Conservation (phyloP, 2,329 filamentous ascomycete genomes). For the Arachnomyces sp. region DNA sequence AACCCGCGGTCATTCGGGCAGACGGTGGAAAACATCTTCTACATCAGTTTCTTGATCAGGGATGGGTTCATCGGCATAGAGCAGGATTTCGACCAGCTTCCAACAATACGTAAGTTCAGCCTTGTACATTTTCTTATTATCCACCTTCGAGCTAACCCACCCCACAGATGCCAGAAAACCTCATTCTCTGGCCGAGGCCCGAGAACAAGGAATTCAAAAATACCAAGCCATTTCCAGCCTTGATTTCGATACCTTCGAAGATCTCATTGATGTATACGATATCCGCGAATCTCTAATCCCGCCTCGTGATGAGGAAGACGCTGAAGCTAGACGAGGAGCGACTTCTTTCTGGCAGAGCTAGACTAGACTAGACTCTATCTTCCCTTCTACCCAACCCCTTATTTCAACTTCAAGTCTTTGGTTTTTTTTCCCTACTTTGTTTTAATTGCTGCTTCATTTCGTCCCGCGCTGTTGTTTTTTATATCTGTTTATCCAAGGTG, state of each 20-base stretch:
- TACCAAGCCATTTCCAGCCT: conserved; percentile 85
- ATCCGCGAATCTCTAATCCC: conserved; percentile 76
- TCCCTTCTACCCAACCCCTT: background rate
- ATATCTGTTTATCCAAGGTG: no score
- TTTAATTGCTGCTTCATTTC: background rate
- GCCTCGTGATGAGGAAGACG: conserved; percentile 59
- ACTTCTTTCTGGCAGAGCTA: conserved; percentile 60
- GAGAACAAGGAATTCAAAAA: conserved; percentile 50
- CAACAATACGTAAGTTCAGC: conserved; percentile 64
- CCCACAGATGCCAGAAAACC: no score
- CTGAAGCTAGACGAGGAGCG: conserved; percentile 45
- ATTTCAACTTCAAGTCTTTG: background rate
- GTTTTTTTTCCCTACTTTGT: conserved; percentile 2
- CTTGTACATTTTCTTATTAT: background rate
- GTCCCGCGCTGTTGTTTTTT: no score
- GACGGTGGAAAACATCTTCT: conserved; percentile 94
- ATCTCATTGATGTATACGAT: conserved; percentile 65
- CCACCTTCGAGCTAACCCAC: no score
- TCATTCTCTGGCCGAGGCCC: conserved; percentile 28
- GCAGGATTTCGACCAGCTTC: conserved; percentile 63
- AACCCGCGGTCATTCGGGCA: conserved; percentile 89
- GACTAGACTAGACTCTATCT: background rate
- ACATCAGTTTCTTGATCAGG: conserved; percentile 85
- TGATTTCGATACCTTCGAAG: conserved; percentile 74
- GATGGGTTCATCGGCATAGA: conserved; percentile 72